Evolutionary conservation across 2,329 filamentous ascomycete genomes (phyloP), one percentile per base, ranked within the genome.

Genomic region (Ophiostoma triangulosporum): DNA sequence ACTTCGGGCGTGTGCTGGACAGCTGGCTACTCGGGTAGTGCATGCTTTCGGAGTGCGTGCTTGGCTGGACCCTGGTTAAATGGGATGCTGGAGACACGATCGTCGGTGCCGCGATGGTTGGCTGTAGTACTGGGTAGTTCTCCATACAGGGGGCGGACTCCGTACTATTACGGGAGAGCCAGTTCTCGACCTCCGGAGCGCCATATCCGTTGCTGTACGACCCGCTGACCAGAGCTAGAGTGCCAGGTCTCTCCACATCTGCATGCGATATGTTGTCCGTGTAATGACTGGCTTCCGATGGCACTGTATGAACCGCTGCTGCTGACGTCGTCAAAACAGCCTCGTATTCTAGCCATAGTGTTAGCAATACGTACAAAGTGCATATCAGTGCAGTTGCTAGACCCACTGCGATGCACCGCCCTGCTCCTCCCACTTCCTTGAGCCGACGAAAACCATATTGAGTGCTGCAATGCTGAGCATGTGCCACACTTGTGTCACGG

Each of bases 101-200:
- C n/a, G 36, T 55, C 27, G 58, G 46, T 14, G 57, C 50, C 8
- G 60, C 62, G 6, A 48, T 20, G 9, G 57, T 64, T 48, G 67
- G 66, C 56, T 69, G 69, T 40, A 72, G 54, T 54, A 64, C 60
- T 22, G 67, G 66, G 51, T 69, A 72, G 54, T 57, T 62, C 35
- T 65, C 50, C 51, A 70, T 62, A 55, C 65, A 64, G 29, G 62
- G 60, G 27, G 60, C 56, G 52, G 64, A 50, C 48, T 60, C 55
- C 29, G 63, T 50, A 14, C 62, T 61, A 57, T 66, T 63, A 57
- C 60, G 62, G 32, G 62, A 46, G 52, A 68, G 65, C 29, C 65
- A 54, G 40, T 56, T 59, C 9, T 62, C 61, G 15, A 56, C 58
- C n/a, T 64, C 52, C 33, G 63, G 55, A 31, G 66, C 40, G 6